phyloP scores from a whole-genome alignment of 2,329 filamentous ascomycete species.

The Ambrosiella xylebori region DNA sequence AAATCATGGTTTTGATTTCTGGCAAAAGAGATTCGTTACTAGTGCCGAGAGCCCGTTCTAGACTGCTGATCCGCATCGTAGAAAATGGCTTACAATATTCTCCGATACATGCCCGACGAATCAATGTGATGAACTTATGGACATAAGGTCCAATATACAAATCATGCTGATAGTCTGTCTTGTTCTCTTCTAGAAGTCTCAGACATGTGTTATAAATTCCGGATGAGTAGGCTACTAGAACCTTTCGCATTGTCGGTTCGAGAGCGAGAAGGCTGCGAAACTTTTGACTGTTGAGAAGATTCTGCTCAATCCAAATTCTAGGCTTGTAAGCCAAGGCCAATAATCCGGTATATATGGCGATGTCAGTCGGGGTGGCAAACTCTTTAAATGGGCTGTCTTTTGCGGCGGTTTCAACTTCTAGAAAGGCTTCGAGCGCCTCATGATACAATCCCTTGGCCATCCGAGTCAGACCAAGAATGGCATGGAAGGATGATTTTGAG shows the following conservation, averaged over 20 bases:
- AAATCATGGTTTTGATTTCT: constrained; percentile 68
- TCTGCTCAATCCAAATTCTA: constrained; percentile 49
- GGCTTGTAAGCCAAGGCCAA: constrained; percentile 83
- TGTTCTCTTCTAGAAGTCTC: constrained; percentile 63
- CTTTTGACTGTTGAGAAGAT: constrained; percentile 56
- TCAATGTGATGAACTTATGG: constrained; percentile 47
- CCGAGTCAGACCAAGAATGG: constrained; percentile 34
- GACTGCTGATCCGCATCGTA: constrained; percentile 61
- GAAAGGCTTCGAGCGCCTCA: constrained; percentile 13
- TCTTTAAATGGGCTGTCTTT: constrained; percentile 44
- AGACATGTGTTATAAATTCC: constrained; percentile 79
- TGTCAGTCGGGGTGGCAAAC: constrained; percentile 65
- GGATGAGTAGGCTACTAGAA: constrained; percentile 75
- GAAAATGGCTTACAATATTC: constrained; percentile 89
- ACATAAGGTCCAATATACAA: constrained; percentile 67
- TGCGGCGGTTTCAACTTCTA: constrained; percentile 41
- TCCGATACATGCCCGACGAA: constrained; percentile 81
- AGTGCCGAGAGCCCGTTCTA: constrained; percentile 59
- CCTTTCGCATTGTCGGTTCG: constrained; percentile 84
- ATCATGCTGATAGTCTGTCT: constrained; percentile 77
- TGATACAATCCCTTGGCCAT: constrained; percentile 37
- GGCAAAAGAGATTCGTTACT: constrained; percentile 45
- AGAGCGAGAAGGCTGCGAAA: constrained; percentile 84
- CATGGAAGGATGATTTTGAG: constrained; percentile 19
- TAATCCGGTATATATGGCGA: constrained; percentile 82